Conservation (phyloP, 768 basidiomycete species). For the Hygrophorus pudorinus region DNA sequence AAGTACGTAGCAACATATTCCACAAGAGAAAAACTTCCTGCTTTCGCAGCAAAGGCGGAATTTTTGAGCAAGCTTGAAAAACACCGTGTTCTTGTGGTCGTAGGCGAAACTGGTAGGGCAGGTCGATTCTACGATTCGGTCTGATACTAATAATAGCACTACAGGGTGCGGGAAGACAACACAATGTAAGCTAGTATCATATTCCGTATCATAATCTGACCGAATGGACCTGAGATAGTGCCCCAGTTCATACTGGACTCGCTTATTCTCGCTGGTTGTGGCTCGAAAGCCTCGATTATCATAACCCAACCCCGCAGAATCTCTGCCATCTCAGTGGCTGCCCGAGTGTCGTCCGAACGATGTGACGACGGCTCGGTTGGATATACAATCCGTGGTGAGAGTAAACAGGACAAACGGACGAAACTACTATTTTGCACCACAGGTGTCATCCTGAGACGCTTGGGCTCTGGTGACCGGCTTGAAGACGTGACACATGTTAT, state of each 20-base stretch:
- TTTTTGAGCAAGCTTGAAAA: conserved; percentile 50
- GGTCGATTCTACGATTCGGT: neutral
- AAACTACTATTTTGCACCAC: conserved; percentile 88
- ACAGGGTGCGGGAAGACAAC: conserved; percentile 87
- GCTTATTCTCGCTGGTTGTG: conserved; percentile 50
- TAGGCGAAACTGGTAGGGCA: conserved; percentile 75
- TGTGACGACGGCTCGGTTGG: conserved; percentile 71
- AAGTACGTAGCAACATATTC: conserved; percentile 49
- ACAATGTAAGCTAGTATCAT: conserved; percentile 39
- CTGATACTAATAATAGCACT: neutral
- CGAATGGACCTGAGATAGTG: conserved; percentile 28
- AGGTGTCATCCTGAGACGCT: conserved; percentile 77
- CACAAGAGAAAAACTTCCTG: conserved; percentile 58
- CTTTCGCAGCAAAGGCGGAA: conserved; percentile 54
- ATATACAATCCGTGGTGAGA: conserved; percentile 85
- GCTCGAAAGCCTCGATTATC: conserved; percentile 64
- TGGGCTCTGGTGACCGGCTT: conserved; percentile 66
- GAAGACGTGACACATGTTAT: conserved; percentile 72
- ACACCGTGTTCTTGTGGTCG: conserved; percentile 68
- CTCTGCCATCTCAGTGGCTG: conserved; percentile 81
- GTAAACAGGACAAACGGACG: conserved; percentile 52
- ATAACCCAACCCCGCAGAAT: conserved; percentile 87
- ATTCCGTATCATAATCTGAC: neutral
- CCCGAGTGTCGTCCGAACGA: conserved; percentile 78
- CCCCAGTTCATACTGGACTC: conserved; percentile 88